phyloP scores from a whole-genome alignment of 805 yeast species.

The Komagataella populi region DNA sequence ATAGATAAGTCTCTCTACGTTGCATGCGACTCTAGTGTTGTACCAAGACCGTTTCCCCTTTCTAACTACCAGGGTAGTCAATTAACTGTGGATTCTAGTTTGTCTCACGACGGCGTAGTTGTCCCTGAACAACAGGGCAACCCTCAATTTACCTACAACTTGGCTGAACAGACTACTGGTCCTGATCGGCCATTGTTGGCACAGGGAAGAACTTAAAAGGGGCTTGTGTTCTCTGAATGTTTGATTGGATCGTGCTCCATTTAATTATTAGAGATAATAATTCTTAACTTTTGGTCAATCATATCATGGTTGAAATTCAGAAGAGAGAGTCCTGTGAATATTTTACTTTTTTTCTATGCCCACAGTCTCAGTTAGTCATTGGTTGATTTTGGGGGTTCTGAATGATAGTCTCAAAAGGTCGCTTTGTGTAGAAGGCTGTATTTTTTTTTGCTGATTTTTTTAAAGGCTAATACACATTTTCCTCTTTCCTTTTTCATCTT shows the following conservation, averaged over 20 bases:
- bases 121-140: background rate
- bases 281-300: background rate
- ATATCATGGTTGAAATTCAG: background rate
- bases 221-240: slow-evolving; percentile 5
- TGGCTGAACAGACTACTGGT: slow-evolving; percentile 3
- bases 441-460: slow-evolving; percentile 6
- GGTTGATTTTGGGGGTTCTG: slow-evolving; percentile 4
- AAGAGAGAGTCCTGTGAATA: slow-evolving; percentile 5
- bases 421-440: slow-evolving; percentile 7
- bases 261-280: background rate
- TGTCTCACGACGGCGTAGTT: background rate
- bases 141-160: background rate
- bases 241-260: background rate
- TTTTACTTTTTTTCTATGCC: slow-evolving; percentile 5
- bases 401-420: slow-evolving; percentile 3
- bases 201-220: slow-evolving; percentile 4
- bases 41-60: slow-evolving; percentile 84
- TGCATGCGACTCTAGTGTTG: slow-evolving; percentile 58
- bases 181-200: slow-evolving; percentile 8
- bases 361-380: slow-evolving; percentile 3
- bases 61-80: background rate
- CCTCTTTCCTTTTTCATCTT: background rate
- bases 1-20: slow-evolving; percentile 86
- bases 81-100: background rate
- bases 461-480: background rate